Conservation (phyloP, 2,329 filamentous ascomycete genomes). For the Fusarium guadeloupense region DNA sequence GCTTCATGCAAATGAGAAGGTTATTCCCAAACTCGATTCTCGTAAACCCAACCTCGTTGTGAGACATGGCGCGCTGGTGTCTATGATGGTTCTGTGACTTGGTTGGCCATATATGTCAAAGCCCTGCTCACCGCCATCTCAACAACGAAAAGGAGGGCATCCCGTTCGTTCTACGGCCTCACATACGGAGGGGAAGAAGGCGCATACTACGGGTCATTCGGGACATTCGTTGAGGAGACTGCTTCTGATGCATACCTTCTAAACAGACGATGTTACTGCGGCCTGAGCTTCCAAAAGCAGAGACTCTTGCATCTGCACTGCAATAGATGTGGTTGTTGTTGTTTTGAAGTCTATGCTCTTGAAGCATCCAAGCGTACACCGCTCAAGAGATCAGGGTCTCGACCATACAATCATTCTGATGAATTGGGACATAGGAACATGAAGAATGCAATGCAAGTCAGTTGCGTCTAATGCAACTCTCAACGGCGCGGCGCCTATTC, state of each 20-base stretch:
- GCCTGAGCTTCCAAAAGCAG: conserved; percentile 24
- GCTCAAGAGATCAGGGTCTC: conserved; percentile 13
- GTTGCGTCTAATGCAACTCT: conserved; percentile 15
- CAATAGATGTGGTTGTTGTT: conserved; percentile 15
- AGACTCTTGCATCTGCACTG: conserved; percentile 20
- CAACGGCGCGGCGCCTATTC: conserved; percentile 12
- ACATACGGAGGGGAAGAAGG: conserved; percentile 7
- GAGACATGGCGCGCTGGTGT: conserved; percentile 26
- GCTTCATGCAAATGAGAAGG: conserved; percentile 11
- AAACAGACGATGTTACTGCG: conserved; percentile 10
- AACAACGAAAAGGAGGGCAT: conserved; percentile 30
- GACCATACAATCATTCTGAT: not conserved
- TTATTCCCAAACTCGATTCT: not conserved
- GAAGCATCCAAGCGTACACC: conserved; percentile 12
- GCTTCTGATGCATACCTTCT: not conserved
- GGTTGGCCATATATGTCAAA: conserved; percentile 5
- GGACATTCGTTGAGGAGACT: conserved; percentile 3
- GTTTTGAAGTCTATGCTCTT: not conserved
- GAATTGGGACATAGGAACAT: conserved; percentile 9
- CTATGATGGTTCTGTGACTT: conserved; percentile 5
- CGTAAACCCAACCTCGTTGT: conserved; percentile 7
- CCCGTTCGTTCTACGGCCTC: conserved; percentile 19
- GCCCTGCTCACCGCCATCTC: conserved; percentile 31
- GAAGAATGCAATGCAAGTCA: conserved; percentile 14
- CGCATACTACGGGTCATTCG: conserved; percentile 7